Evolutionary conservation across 1,284 basidiomycete species (phyloP).

Genomic region (Cutaneotrichosporon curvatum): DNA sequence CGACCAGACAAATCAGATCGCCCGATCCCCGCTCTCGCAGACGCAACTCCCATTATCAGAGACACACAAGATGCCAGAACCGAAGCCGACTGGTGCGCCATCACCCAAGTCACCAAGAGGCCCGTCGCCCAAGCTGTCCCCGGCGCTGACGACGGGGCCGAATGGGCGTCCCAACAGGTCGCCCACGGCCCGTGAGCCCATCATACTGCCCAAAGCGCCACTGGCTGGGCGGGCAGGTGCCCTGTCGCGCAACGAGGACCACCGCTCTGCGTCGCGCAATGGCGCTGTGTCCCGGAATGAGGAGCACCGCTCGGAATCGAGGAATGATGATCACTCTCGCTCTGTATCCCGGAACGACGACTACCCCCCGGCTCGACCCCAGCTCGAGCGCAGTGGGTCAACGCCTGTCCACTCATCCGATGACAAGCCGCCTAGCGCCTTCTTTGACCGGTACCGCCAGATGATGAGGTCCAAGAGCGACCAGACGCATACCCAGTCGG

Average conservation of each 20-base stretch:
- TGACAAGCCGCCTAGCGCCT: conserved; percentile 25
- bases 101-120: not conserved
- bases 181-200: conserved; percentile 9
- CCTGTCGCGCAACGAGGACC: conserved; percentile 1
- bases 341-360: conserved; percentile 2
- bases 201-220: conserved; percentile 22
- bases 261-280: not conserved
- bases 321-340: conserved; percentile 4
- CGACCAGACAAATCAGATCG: not conserved
- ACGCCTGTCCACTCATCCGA: conserved; percentile 8
- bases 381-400: conserved; percentile 8
- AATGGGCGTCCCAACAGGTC: conserved; percentile 1
- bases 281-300: conserved; percentile 5
- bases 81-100: not conserved
- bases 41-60: no score
- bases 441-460: conserved; percentile 53
- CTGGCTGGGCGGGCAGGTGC: conserved; percentile 6
- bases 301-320: conserved; percentile 3
- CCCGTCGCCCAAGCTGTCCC: not conserved
- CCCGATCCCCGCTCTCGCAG: no score
- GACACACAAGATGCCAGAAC: conserved; percentile 2
- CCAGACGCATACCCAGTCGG: conserved; percentile 10
- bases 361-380: not conserved
- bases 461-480: conserved; percentile 22
- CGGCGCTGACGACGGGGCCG: not conserved